Base-by-base conservation (phyloP, 1,139 yeast species). In the Scheffersomyces segobiensis region DNA sequence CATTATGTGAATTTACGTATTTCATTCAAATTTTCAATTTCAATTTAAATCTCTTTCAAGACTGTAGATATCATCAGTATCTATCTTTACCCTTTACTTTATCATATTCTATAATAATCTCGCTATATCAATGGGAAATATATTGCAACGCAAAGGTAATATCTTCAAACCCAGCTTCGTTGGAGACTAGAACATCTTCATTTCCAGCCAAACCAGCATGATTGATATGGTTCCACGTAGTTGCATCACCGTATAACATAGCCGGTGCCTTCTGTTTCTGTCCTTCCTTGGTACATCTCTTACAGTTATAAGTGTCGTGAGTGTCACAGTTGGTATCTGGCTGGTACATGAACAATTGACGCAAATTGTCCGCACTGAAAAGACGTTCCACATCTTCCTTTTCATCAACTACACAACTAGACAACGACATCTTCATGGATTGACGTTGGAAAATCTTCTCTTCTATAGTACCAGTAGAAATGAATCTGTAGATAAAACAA, bases 351-450 rank as follows among this genome's bases (percentile, higher is more conserved):
- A 96, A 95, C 63, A 95, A 80, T 68, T 89, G 89, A 57, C 86
- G 84, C 64, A 95, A 79, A 69, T 85, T 88, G 65, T 91, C 97
- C 22, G 93, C 85, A 59, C 96, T 89, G 71, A 93, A 95, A 55
- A 93, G 81, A 61, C 99, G 80, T 67, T 95, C 99, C 20, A 95
- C 99, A 64, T 93, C 98, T 66, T 91, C 97, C 63, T 90, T 93
- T 59, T 95, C 97, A 75, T 95, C 99, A 50, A 95, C 99, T 46
- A 95, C 99, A 75, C 98, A 93, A 5, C 98, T 91, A 18, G 97
- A 91, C 54, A 95, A 78, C 57, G 96, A 91, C 76, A 95, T 83
- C 68, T 95, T 95, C 91, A 96, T 95, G n/a, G 96, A 88, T 71
- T 95, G 99, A 59, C 99, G 82, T 75, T 95, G 99, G 74, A 91